phyloP scores from a whole-genome alignment of 495 filamentous ascomycete species.

The Tuber umbilicatum region DNA sequence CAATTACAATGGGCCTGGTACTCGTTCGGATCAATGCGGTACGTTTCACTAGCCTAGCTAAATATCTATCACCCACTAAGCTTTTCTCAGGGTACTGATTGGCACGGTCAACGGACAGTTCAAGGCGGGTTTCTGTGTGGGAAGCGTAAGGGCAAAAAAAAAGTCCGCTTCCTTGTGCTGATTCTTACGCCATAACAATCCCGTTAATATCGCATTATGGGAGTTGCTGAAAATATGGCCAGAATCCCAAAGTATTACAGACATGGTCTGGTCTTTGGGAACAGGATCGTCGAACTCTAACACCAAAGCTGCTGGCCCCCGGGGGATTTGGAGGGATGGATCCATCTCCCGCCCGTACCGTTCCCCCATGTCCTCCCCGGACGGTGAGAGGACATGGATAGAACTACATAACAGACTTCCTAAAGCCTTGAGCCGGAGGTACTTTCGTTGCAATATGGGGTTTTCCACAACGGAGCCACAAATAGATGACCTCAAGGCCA shows the following conservation, averaged over 20 bases:
- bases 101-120: too few relatives aligned
- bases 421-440: not conserved
- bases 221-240: constrained; percentile 42
- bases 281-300: constrained; percentile 34
- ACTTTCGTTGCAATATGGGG: constrained; percentile 6
- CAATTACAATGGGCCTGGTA: constrained; percentile 36
- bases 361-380: constrained; percentile 10
- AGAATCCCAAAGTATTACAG: constrained; percentile 17
- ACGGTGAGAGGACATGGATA: constrained; percentile 14
- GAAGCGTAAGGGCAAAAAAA: too few relatives aligned
- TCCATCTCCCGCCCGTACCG: constrained; percentile 12
- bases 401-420: constrained; percentile 5
- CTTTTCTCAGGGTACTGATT: constrained; percentile 10
- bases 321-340: constrained; percentile 12
- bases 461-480: constrained; percentile 1
- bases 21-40: too few relatives aligned
- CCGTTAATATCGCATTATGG: constrained; percentile 38
- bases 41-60: not conserved
- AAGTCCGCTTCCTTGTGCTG: too few relatives aligned
- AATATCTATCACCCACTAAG: constrained; percentile 10
- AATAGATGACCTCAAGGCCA: too few relatives aligned
- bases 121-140: too few relatives aligned
- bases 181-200: constrained; percentile 43
- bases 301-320: not conserved
- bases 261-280: constrained; percentile 43